Conservation (phyloP, 2,329 filamentous ascomycete species). For the Aspergillus puulaauensis region DNA sequence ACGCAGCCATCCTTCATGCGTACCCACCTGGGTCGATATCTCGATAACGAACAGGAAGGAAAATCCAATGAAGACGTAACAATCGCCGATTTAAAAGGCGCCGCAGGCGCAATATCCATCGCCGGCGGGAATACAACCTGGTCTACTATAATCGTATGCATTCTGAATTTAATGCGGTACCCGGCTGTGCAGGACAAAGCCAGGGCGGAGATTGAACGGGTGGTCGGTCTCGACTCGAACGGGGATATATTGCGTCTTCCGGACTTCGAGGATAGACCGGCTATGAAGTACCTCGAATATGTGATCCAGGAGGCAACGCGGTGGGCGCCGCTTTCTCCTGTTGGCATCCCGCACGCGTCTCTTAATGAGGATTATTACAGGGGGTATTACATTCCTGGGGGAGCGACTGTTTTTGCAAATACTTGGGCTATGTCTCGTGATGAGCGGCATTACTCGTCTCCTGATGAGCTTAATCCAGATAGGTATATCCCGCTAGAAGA, state of each 20-base stretch:
- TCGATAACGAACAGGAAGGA: neutral
- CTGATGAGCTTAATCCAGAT: slow-evolving; percentile 6
- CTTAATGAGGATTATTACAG: slow-evolving; percentile 24
- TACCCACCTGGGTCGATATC: neutral
- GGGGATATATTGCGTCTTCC: slow-evolving; percentile 31
- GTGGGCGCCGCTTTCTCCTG: slow-evolving; percentile 33
- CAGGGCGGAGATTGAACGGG: neutral
- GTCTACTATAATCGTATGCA: slow-evolving; percentile 8
- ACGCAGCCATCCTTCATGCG: slow-evolving; percentile 9
- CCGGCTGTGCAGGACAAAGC: neutral
- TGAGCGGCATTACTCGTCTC: slow-evolving; percentile 14
- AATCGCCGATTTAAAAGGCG: slow-evolving; percentile 6
- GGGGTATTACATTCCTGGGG: slow-evolving; percentile 32
- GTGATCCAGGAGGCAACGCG: slow-evolving; percentile 37
- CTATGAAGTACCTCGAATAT: slow-evolving; percentile 35
- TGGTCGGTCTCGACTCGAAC: slow-evolving; percentile 33
- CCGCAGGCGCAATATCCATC: slow-evolving; percentile 6
- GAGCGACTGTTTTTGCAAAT: slow-evolving; percentile 32
- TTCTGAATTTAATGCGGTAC: slow-evolving; percentile 1
- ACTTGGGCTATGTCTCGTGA: slow-evolving; percentile 39
- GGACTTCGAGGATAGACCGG: slow-evolving; percentile 36
- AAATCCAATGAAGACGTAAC: neutral
- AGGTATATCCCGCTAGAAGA: neutral
- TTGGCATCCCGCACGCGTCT: slow-evolving; percentile 30
- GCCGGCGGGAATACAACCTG: slow-evolving; percentile 11